Evolutionary conservation across 176 grass and related monocot genomes (phyloP), one percentile per base, ranked within the genome.

Genomic region (Carex littledalei): DNA sequence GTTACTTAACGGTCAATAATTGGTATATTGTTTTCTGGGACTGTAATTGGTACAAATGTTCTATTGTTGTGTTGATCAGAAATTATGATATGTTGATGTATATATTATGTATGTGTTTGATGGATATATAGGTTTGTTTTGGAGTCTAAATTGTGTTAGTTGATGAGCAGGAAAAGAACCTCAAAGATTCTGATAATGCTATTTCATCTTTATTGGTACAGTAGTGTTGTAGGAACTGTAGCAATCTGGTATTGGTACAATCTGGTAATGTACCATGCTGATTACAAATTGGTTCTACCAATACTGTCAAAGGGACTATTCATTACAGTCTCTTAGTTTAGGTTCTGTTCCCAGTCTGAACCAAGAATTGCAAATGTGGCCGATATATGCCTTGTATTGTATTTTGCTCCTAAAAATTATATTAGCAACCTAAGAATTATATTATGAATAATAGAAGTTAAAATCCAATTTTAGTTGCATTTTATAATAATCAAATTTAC

Each of bases 151-250:
- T 81, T 54, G 87, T 89, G 83, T 17, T 95, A 81, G 58, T 94
- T 60, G 89, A 73, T 22, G 96, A 98, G 77, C 93, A 95, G 77
- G 89, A 95, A 59, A 87, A 94, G 78, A 99, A 99, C 81, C 84
- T 94, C 45, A 91, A 89, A n/a, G 93, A 99, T 21, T 88, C 88
- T 69, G 93, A 95, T 50, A 85, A 62, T 79, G 88, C 88, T 3
- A 24, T 24, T 24, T 24, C 24, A 24, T 24, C 24, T 24, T 24
- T 24, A 24, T 24, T 0, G 0, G 24, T 24, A 24, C 24, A 24
- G 24, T 24, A 24, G 24, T 24, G 24, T 24, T 24, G n/a, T 45
- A 61, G 50, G 22, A 24, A 43, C 34, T 12, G 58, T n/a, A 54
- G 2, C 3, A 1, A 1, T 45, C 0, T 37, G 16, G 78, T 43